Base-by-base conservation (phyloP, 192 early-diverging fungal genomes). In the Coemansia sp. region DNA sequence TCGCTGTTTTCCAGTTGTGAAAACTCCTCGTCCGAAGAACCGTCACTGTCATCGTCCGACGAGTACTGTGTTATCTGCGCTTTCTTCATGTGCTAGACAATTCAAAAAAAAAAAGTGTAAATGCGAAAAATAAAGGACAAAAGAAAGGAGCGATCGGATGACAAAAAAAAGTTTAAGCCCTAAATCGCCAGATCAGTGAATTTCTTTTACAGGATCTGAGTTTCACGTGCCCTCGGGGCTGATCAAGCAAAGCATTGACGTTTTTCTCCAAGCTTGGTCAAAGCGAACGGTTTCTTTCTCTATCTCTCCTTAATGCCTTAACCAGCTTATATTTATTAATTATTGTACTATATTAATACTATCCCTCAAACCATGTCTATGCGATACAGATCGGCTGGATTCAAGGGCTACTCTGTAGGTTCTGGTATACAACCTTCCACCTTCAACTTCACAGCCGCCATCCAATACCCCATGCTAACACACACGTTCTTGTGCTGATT, bases 331-430 rank as follows among this genome's bases (percentile, higher is more conserved):
- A 4, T 31, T 13, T 40, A 9, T 10, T 2, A 11, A 9, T 10
- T 2, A 11, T 30, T 53, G 29, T 53, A 53, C 50, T 30, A 33
- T 53, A 53, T 33, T 53, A 9, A 53, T 53, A 53, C 31, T 53
- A 29, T 20, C 17, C n/a, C 23, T 53, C 28, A n/a, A 11, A 53
- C 29, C 8, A 53, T 53, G 50, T 29, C 27, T 33, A 28, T 53
- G 50, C 50, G 50, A 53, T 91, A 89, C 76, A 81, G 87, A 48
- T 95, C 94, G 22, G 72, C 85, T 27, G 92, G 92, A 6, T 95
- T 84, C 79, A 93, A 97, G 62, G 94, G 94, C 47, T 95, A 94
- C 67, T 82, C 86, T n/a, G 93, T 97, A 47, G 44, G 44, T 47
- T 47, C 22, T 11, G 7, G 7, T 9, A 47, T n/a, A n/a, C n/a